These are phyloP conservation scores for Penicillium sumatraense DNA, from an alignment of 2,329 filamentous ascomycete genomes.

Conservation along the genomic window DNA sequence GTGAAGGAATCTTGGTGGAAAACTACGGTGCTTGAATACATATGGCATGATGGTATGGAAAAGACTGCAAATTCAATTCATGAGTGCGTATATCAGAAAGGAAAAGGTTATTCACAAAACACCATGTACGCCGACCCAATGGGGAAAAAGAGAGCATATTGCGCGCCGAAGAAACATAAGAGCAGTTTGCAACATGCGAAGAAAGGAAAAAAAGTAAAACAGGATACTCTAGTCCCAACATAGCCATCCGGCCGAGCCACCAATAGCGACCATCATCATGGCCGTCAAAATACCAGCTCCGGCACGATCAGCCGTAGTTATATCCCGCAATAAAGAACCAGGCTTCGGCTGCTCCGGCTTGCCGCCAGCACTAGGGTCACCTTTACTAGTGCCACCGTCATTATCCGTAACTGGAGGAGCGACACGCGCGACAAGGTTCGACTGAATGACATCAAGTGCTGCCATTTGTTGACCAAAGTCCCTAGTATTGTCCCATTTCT, in stretches of 20 bases:
- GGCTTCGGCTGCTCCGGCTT: slow-evolving; percentile 19
- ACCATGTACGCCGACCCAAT: background rate
- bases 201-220: background rate
- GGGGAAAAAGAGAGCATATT: background rate
- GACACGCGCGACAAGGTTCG: slow-evolving; percentile 36
- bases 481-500: slow-evolving; percentile 41
- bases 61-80: background rate
- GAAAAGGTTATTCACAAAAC: background rate
- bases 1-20: no score
- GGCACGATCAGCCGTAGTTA: slow-evolving; percentile 43
- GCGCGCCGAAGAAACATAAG: background rate
- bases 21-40: background rate
- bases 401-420: slow-evolving; percentile 36
- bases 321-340: slow-evolving; percentile 18
- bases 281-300: slow-evolving; percentile 50
- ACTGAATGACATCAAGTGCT: slow-evolving; percentile 40
- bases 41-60: background rate
- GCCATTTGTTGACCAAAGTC: slow-evolving; percentile 49
- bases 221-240: slow-evolving; percentile 32
- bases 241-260: slow-evolving; percentile 44
- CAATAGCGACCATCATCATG: slow-evolving; percentile 38
- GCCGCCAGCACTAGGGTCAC: slow-evolving; percentile 35
- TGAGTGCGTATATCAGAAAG: background rate
- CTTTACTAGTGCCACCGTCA: slow-evolving; percentile 38
- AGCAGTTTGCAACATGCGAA: background rate